A percentile compares a stretch with the other conserved stretches of the same genome.
Evolutionary conservation across 208 protist genomes (phyloP).

Genomic region (Wallacemonas collosoma): DNA sequence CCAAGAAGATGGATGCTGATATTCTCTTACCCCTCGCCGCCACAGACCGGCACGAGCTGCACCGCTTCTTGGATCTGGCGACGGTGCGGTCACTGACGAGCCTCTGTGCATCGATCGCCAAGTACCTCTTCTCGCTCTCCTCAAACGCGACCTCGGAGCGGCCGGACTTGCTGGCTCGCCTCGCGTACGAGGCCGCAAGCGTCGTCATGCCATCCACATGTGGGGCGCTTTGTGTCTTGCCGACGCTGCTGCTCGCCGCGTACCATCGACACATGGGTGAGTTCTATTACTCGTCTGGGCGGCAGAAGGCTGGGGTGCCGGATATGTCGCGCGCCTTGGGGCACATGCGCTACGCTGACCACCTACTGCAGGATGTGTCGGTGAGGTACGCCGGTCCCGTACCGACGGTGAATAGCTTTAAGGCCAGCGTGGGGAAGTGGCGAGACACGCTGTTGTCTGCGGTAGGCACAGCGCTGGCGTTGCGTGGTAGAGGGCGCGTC

Average conservation of each 20-base stretch:
- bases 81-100: slow-evolving; percentile 30
- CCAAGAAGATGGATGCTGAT: neutral
- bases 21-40: slow-evolving; percentile 26
- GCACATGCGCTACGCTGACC: slow-evolving; percentile 59
- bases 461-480: neutral
- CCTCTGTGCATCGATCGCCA: slow-evolving; percentile 53
- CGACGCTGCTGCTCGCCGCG: slow-evolving; percentile 53
- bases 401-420: neutral
- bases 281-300: slow-evolving; percentile 44
- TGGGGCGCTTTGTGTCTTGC: slow-evolving; percentile 35
- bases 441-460: neutral
- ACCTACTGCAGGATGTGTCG: slow-evolving; percentile 39
- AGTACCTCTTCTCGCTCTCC: slow-evolving; percentile 71
- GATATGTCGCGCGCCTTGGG: slow-evolving; percentile 69
- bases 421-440: neutral
- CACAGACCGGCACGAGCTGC: slow-evolving; percentile 35
- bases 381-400: slow-evolving; percentile 3
- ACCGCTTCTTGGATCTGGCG: slow-evolving; percentile 35
- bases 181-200: slow-evolving; percentile 50
- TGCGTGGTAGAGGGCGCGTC: neutral
- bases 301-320: slow-evolving; percentile 24
- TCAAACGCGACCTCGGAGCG: slow-evolving; percentile 45
- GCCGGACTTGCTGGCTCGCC: slow-evolving; percentile 51
- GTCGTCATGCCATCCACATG: slow-evolving; percentile 30
- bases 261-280: slow-evolving; percentile 69